Conservation (phyloP, 768 basidiomycete species). For the Hypsizygus marmoreus region DNA sequence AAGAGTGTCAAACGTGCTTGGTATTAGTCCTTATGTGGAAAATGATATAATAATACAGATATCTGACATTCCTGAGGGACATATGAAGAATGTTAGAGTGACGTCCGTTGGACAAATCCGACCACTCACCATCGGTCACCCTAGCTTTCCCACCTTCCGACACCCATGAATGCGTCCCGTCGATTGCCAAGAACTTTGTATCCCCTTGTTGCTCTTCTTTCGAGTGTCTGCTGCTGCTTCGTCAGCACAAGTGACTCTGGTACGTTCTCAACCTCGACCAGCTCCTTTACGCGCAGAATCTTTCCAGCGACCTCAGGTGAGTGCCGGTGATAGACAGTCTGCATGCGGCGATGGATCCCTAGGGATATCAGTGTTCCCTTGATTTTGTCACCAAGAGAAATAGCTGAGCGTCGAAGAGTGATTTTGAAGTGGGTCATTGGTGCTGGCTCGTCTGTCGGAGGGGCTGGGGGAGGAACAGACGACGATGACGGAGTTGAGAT, state of each 20-base stretch:
- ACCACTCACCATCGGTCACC: too few species aligned
- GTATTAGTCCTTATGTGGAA: too few species aligned
- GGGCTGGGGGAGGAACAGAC: constrained; percentile 2
- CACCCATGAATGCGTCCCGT: constrained; percentile 32
- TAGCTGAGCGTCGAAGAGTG: constrained; percentile 85
- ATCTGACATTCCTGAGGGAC: too few species aligned
- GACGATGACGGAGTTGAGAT: not conserved
- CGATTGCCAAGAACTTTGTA: constrained; percentile 57
- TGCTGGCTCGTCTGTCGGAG: not conserved
- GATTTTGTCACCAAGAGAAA: constrained; percentile 73
- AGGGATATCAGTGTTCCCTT: constrained; percentile 79
- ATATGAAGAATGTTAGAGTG: too few species aligned
- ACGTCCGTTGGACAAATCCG: too few species aligned
- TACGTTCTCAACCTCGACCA: constrained; percentile 88
- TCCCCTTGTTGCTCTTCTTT: constrained; percentile 67
- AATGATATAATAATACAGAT: too few species aligned
- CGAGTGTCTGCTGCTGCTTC: constrained; percentile 66
- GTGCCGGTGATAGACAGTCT: constrained; percentile 82
- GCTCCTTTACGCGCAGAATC: constrained; percentile 86
- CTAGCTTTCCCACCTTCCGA: constrained; percentile 12
- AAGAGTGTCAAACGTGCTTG: too few species aligned
- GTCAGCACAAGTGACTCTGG: constrained; percentile 64
- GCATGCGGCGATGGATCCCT: constrained; percentile 79
- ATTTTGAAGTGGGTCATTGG: constrained; percentile 94
- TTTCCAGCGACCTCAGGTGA: constrained; percentile 78